Percentiles rank a stretch among this genome's conserved stretches.
Conservation (phyloP, 257 asterid genomes). For the Solanum paucissectum region DNA sequence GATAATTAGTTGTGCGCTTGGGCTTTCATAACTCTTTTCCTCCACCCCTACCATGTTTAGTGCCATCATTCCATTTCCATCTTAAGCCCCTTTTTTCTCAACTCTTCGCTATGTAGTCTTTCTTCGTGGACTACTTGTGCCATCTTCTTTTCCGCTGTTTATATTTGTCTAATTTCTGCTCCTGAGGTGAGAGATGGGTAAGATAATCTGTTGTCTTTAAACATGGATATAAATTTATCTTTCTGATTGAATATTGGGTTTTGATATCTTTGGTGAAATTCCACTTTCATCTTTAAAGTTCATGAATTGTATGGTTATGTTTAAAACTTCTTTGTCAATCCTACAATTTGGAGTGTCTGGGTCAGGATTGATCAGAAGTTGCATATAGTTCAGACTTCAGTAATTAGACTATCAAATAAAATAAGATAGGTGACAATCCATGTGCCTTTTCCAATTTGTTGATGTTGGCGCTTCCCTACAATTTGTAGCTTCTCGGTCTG, state of each 20-base stretch:
- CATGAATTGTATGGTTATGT: not conserved
- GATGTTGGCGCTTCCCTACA: not conserved
- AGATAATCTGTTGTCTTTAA: not conserved
- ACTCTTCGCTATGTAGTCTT: not conserved
- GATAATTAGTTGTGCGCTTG: not conserved
- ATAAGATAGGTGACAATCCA: not conserved
- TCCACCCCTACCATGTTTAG: not conserved
- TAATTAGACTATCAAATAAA: not conserved
- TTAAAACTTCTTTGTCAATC: not conserved
- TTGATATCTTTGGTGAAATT: not conserved
- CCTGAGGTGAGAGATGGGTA: not conserved
- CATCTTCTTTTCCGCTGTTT: not conserved
- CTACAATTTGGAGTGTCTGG: not conserved
- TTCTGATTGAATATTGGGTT: not conserved
- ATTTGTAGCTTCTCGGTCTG: not conserved
- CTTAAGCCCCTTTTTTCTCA: not conserved
- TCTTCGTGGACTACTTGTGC: not conserved
- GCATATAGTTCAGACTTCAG: not conserved
- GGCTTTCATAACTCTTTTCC: not conserved
- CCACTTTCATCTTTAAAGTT: not conserved
- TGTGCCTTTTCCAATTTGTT: not conserved
- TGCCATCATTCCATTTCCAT: not conserved
- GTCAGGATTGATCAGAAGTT: not conserved
- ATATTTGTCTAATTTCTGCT: not conserved
- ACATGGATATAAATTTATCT: not conserved